These are phyloP conservation scores for Trypethelium eluteriae DNA, from an alignment of 495 filamentous ascomycete species.

Conservation along the genomic window DNA sequence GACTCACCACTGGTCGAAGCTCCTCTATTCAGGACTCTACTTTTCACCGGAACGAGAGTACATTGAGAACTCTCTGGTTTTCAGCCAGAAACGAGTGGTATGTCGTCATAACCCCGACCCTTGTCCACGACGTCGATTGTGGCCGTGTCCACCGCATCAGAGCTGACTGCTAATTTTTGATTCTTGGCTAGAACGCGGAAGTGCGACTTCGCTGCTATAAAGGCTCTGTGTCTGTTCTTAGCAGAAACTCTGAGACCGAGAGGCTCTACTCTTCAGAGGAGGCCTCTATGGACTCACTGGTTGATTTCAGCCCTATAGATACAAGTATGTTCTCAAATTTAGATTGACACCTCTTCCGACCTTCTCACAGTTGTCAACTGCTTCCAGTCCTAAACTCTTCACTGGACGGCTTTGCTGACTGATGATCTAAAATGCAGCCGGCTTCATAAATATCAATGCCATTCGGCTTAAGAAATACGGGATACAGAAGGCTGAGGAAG, in stretches of 20 bases:
- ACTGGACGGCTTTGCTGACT: not conserved
- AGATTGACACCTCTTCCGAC: no score
- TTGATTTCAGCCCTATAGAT: conserved; percentile 66
- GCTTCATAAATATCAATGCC: conserved; percentile 74
- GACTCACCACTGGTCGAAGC: conserved; percentile 64
- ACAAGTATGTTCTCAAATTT: conserved; percentile 33
- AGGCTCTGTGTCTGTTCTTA: conserved; percentile 65
- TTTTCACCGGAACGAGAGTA: conserved; percentile 77
- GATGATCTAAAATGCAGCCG: conserved; percentile 29
- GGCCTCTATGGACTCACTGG: conserved; percentile 80
- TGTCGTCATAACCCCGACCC: not conserved
- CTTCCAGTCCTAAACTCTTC: no score
- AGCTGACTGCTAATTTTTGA: no score
- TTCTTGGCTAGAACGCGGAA: conserved; percentile 28
- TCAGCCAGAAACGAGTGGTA: conserved; percentile 56
- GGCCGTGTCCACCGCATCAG: no score
- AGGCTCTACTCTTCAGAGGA: conserved; percentile 80
- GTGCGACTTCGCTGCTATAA: conserved; percentile 72
- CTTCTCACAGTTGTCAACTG: no score
- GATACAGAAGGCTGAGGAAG: conserved; percentile 56
- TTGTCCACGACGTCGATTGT: not conserved
- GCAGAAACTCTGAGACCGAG: conserved; percentile 65
- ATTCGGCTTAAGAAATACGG: conserved; percentile 88
- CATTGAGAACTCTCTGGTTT: conserved; percentile 63
- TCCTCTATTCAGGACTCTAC: conserved; percentile 76